Percentiles rank a stretch among this genome's conserved stretches.
These are phyloP conservation scores for Bothriochloa decipiens DNA, from an alignment of 176 grass and related monocot species.

Conservation along the genomic window DNA sequence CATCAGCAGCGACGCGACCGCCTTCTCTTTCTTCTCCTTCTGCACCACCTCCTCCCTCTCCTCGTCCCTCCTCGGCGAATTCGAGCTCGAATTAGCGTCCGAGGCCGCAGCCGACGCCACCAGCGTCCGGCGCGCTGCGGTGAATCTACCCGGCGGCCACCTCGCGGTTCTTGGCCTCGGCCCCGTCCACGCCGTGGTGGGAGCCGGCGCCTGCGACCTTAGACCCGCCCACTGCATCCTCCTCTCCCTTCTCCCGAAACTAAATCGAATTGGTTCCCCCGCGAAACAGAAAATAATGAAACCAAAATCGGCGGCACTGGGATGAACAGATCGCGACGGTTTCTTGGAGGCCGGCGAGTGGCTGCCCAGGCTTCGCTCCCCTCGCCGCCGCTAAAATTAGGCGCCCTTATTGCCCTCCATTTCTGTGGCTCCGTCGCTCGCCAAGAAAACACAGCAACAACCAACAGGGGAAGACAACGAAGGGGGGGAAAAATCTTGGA, in stretches of 20 bases:
- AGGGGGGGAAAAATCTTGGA: constrained; percentile 2
- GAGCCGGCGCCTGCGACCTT: constrained; percentile 21
- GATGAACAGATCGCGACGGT: constrained; percentile 27
- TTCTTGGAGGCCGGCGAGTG: constrained; percentile 38
- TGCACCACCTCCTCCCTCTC: constrained; percentile 33
- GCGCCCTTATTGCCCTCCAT: constrained; percentile 32
- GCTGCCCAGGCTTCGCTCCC: constrained; percentile 42
- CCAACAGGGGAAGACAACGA: not conserved
- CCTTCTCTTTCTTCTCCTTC: constrained; percentile 43
- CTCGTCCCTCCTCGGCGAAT: constrained; percentile 35
- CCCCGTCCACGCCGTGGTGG: constrained; percentile 25
- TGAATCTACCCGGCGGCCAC: constrained; percentile 31
- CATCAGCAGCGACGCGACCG: constrained; percentile 52
- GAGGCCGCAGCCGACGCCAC: constrained; percentile 45
- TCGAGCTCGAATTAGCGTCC: constrained; percentile 50
- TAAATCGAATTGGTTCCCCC: constrained; percentile 9
- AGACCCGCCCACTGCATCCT: constrained; percentile 54
- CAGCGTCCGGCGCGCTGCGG: constrained; percentile 19
- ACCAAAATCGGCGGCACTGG: not conserved
- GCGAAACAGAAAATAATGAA: constrained; percentile 3
- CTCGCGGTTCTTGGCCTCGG: constrained; percentile 35
- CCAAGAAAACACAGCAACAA: constrained; percentile 32
- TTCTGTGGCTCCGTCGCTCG: constrained; percentile 50
- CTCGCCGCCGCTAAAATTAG: constrained; percentile 51
- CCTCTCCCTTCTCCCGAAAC: not conserved